Conservation (phyloP, 768 basidiomycete species). For the Candolleomyces aberdarensis region DNA sequence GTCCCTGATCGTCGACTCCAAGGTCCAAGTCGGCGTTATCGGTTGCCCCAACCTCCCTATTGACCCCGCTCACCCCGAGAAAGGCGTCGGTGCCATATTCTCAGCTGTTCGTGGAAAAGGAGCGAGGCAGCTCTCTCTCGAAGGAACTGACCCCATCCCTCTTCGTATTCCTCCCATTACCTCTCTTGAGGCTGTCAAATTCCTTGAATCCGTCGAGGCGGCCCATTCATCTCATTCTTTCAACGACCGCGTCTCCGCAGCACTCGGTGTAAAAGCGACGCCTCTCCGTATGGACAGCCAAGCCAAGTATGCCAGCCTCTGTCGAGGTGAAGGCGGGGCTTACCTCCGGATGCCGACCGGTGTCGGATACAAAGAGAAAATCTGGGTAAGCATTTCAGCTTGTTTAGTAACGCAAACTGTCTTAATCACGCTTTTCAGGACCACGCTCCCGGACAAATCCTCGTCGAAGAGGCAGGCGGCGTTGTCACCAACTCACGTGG, state of each 20-base stretch:
- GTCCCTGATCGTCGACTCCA: constrained; percentile 73
- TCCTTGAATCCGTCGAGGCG: constrained; percentile 92
- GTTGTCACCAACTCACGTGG: constrained; percentile 85
- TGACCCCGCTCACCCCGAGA: constrained; percentile 47
- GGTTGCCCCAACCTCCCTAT: constrained; percentile 91
- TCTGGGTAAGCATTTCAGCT: constrained; percentile 66
- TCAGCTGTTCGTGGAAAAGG: constrained; percentile 87
- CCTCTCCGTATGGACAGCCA: constrained; percentile 93
- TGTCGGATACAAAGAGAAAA: constrained; percentile 84
- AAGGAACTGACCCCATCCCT: constrained; percentile 19
- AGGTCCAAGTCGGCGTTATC: constrained; percentile 80
- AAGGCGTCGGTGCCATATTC: constrained; percentile 77
- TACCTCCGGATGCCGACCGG: constrained; percentile 81
- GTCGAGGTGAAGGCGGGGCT: constrained; percentile 80
- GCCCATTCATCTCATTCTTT: constrained; percentile 89
- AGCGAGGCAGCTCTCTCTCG: constrained; percentile 55
- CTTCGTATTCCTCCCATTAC: constrained; percentile 53
- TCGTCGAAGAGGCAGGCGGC: constrained; percentile 89
- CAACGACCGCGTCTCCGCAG: constrained; percentile 66
- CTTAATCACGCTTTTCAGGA: constrained; percentile 47
- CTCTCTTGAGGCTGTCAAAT: constrained; percentile 44
- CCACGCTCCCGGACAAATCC: constrained; percentile 82
- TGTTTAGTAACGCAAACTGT: neutral
- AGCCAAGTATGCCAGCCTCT: constrained; percentile 89
- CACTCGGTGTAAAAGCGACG: constrained; percentile 61